A percentile compares a stretch with the other conserved stretches of the same genome.
phyloP scores from a whole-genome alignment of 495 filamentous ascomycete genomes.

The Platismatia glauca region DNA sequence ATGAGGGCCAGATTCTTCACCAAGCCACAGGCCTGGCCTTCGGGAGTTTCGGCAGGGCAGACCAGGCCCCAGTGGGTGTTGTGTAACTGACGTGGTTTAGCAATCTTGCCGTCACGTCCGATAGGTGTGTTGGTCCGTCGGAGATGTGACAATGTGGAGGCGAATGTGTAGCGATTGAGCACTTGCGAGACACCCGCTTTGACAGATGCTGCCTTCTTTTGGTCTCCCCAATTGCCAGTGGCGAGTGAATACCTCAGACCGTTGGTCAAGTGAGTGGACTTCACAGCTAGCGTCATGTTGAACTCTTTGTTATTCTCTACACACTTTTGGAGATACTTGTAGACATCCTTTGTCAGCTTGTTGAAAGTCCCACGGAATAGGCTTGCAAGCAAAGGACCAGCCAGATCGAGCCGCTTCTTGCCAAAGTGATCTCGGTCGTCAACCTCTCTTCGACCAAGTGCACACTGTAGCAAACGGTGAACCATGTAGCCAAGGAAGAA shows the following conservation, averaged over 20 bases:
- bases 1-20: conserved; percentile 98
- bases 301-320: conserved; percentile 84
- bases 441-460: conserved; percentile 78
- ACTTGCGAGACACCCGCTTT: conserved; percentile 98
- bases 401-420: conserved; percentile 94
- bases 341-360: conserved; percentile 79
- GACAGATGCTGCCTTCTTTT: conserved; percentile 90
- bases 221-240: conserved; percentile 99
- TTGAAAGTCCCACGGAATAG: conserved; percentile 84
- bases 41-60: conserved; percentile 94
- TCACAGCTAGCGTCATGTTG: conserved; percentile 79
- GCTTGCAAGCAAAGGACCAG: conserved; percentile 85
- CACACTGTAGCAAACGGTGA: conserved; percentile 83
- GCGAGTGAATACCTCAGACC: conserved; percentile 93
- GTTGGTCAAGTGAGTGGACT: conserved; percentile 81
- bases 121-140: conserved; percentile 96
- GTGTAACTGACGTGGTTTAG: conserved; percentile 94
- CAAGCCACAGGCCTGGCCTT: conserved; percentile 95
- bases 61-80: conserved; percentile 99
- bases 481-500: conserved; percentile 99
- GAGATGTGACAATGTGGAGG: conserved; percentile 92
- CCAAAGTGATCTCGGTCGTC: conserved; percentile 99
- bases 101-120: conserved; percentile 94
- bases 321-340: conserved; percentile 79
- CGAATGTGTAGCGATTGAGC: conserved; percentile 93